Evolutionary conservation across 257 asterid genomes (phyloP).

Genomic region (Eucommia ulmoides): DNA sequence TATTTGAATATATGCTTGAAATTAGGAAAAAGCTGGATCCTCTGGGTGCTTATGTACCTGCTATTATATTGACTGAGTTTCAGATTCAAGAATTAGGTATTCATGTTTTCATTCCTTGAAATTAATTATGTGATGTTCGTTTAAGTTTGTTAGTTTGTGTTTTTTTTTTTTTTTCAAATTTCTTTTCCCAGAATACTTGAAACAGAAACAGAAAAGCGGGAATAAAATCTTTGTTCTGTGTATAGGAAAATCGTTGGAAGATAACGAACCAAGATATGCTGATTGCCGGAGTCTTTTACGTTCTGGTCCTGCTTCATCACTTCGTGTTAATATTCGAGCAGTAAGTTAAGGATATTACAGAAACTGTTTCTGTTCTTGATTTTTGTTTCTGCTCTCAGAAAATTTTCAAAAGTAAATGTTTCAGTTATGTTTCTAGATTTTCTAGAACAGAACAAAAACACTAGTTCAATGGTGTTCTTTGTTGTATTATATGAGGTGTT

Average conservation of each 20-base stretch:
- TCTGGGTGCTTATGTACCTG: slow-evolving; percentile 78
- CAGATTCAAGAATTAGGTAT: slow-evolving; percentile 90
- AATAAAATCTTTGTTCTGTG: too few species aligned
- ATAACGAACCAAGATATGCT: slow-evolving; percentile 51
- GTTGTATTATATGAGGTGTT: neutral
- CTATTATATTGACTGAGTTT: slow-evolving; percentile 71
- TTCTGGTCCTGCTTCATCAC: slow-evolving; percentile 88
- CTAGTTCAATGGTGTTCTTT: too few species aligned
- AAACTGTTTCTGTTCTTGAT: too few species aligned
- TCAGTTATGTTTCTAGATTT: too few species aligned
- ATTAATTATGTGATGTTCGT: too few species aligned
- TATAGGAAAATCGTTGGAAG: slow-evolving; percentile 55
- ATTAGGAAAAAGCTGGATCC: slow-evolving; percentile 95
- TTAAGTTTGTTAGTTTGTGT: too few species aligned
- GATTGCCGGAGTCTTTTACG: slow-evolving; percentile 80
- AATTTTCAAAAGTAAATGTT: too few species aligned
- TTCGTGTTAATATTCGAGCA: slow-evolving; percentile 92
- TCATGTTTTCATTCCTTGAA: too few species aligned
- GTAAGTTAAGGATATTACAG: slow-evolving; percentile 33
- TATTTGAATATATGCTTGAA: neutral
- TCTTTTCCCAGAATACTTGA: too few species aligned
- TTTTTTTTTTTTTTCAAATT: neutral
- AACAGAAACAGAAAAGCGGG: too few species aligned
- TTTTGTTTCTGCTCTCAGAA: too few species aligned
- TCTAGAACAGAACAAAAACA: too few species aligned